Percentiles rank a stretch among this genome's conserved stretches.
phyloP scores from a whole-genome alignment of 108 stramenopile species.

The Pseudonitzschia multistriata region DNA sequence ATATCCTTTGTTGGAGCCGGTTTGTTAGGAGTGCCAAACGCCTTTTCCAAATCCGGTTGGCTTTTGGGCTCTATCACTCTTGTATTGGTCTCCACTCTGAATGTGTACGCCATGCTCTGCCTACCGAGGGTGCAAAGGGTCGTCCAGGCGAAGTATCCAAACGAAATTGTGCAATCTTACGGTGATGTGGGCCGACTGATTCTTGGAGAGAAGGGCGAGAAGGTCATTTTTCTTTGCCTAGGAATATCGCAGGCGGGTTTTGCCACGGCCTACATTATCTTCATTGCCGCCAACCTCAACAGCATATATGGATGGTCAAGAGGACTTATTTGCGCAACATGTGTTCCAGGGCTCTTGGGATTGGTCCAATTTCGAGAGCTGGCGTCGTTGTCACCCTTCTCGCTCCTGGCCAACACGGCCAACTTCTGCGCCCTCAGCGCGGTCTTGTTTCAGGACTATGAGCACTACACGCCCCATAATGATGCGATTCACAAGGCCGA shows the following conservation, averaged over 20 bases:
- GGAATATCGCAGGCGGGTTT: slow-evolving; percentile 74
- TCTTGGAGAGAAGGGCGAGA: slow-evolving; percentile 55
- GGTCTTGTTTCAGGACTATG: slow-evolving; percentile 72
- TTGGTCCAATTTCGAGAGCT: slow-evolving; percentile 67
- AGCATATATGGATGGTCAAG: slow-evolving; percentile 41
- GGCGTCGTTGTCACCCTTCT: slow-evolving; percentile 63
- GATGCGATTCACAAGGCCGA: slow-evolving; percentile 45
- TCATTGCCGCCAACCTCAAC: slow-evolving; percentile 72
- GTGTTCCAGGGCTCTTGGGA: slow-evolving; percentile 57
- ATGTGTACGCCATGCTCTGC: slow-evolving; percentile 75
- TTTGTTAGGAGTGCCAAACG: slow-evolving; percentile 69
- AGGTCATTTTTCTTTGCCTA: slow-evolving; percentile 64
- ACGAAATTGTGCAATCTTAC: slow-evolving; percentile 36
- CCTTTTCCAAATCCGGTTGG: slow-evolving; percentile 71
- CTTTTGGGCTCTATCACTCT: slow-evolving; percentile 51
- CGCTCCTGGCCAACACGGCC: slow-evolving; percentile 62
- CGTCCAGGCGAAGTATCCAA: slow-evolving; percentile 10
- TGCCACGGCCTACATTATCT: slow-evolving; percentile 81
- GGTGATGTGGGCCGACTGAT: slow-evolving; percentile 60
- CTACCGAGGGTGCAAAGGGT: slow-evolving; percentile 46
- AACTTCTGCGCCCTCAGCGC: slow-evolving; percentile 58
- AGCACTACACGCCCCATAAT: slow-evolving; percentile 38
- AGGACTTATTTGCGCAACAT: slow-evolving; percentile 44
- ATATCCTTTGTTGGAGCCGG: slow-evolving; percentile 85
- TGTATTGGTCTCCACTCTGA: slow-evolving; percentile 45